Base-by-base conservation (phyloP, 2,329 filamentous ascomycete species). In the Aspergillus sp. region DNA sequence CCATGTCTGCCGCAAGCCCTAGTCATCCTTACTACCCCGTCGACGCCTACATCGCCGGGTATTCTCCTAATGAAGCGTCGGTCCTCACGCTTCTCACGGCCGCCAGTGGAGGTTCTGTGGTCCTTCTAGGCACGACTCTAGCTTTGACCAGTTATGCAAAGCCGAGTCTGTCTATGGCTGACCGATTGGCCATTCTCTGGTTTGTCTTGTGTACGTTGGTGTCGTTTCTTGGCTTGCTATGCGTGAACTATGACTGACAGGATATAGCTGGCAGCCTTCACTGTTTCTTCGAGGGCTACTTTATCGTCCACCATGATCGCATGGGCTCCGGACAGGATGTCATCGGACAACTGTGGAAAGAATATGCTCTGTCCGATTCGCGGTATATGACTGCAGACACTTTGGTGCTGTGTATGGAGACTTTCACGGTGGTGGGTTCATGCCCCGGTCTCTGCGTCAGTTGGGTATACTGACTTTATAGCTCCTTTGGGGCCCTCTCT, bases 291-390 rank as follows among this genome's bases (percentile, higher is more conserved):
- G 88, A 94, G 71, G 86, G 85, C 34, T 94, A 94, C 66, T 94
- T 88, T 62, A 76, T 89, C 52, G 66, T 79, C 52, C 81, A 90
- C 62, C 84, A 87, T 63, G 68, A 72, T 26, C 72, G 70, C 27
- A 76, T 95, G 63, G 80, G 82, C 0, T 72, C 77, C 7, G 80
- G 80, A 49, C 83, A 88, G 62, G 81, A 83, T 46, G 69, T 93
- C 5, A 84, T 90, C 47, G 87, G 84, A 2, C 88, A 95, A 71
- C 73, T 94, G 40, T 95, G 89, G 89, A 95, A 95, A 63, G 89
- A 95, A 67, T 95, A 95, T 64, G 78, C 86, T 3, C 76, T 90
- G 32, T 90, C 86, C 2, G 89, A 95, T 69, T 94, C 88, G 46
- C 78, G 89, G 39, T 95, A 95, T 61, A 72, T 95, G 56, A 89